Conservation (phyloP, 352 stramenopile species). For the Blastocystis hominis region DNA sequence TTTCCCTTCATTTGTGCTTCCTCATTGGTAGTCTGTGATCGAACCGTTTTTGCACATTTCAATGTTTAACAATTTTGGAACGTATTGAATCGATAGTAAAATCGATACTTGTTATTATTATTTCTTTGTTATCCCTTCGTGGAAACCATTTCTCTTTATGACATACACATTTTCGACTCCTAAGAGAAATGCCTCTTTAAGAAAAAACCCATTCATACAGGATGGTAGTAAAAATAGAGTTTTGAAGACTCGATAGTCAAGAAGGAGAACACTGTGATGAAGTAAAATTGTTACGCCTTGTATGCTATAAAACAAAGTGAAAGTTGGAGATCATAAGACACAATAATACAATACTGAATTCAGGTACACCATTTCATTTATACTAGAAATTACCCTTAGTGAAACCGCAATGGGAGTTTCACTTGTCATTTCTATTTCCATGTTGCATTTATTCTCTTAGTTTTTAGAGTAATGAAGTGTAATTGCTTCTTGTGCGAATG, state of each 20-base stretch:
- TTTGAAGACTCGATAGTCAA: background rate
- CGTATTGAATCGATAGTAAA: too few relatives aligned
- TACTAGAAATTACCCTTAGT: background rate
- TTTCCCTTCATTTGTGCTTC: background rate
- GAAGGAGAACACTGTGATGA: background rate
- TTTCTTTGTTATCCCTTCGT: too few relatives aligned
- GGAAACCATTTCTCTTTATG: too few relatives aligned
- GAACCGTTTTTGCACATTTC: too few relatives aligned
- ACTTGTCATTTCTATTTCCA: background rate
- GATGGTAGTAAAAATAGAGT: background rate
- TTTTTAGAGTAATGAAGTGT: conserved; percentile 33
- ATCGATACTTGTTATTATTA: too few relatives aligned
- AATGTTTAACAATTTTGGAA: too few relatives aligned
- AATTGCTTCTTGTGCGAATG: background rate
- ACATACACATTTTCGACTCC: too few relatives aligned
- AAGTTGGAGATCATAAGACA: background rate
- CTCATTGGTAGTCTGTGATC: too few relatives aligned
- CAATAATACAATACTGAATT: background rate
- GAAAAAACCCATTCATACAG: background rate
- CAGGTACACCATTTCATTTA: background rate
- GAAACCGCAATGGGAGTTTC: background rate
- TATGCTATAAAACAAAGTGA: background rate
- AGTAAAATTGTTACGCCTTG: background rate
- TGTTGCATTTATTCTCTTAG: background rate
- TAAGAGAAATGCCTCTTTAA: too few relatives aligned